Evolutionary conservation across 1,139 yeast genomes (phyloP).

Genomic region (Suhomyces bribrorum): DNA sequence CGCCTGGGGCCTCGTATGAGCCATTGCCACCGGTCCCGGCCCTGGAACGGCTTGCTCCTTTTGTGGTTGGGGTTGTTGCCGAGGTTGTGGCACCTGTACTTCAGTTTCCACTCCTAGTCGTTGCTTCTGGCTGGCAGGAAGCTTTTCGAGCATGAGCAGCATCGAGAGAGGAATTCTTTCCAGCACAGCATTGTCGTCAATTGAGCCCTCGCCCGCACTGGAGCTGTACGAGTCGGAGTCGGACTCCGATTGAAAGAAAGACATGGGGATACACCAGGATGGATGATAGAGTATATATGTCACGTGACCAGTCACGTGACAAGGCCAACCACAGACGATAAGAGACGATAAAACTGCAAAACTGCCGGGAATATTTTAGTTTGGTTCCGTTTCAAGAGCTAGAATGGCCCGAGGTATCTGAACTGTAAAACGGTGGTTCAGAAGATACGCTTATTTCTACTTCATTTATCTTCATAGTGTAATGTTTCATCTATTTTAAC

Average conservation of each 20-base stretch:
- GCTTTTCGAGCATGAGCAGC: conserved; percentile 23
- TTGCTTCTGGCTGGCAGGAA: conserved; percentile 18
- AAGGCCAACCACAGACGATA: not conserved
- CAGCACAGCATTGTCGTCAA: conserved; percentile 12
- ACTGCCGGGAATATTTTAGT: no score
- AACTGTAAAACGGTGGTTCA: no score
- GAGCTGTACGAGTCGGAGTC: conserved; percentile 8
- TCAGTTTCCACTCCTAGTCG: conserved; percentile 11
- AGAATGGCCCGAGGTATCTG: no score
- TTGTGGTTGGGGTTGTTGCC: not conserved
- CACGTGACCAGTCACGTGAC: not conserved
- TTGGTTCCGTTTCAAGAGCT: no score
- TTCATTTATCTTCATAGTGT: no score
- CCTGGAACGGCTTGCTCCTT: not conserved
- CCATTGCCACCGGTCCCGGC: not conserved
- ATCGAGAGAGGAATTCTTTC: conserved; percentile 27
- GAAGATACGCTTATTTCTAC: no score
- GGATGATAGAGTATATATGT: not conserved
- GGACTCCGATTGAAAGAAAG: conserved; percentile 6
- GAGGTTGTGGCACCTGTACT: not conserved
- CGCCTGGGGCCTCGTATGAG: not conserved
- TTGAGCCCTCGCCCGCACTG: conserved; percentile 3
- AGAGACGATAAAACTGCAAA: no score
- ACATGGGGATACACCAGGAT: not conserved
- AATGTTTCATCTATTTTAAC: no score